Evolutionary conservation across 2,329 filamentous ascomycete species (phyloP).

Genomic region (Fusarium anthophilum): DNA sequence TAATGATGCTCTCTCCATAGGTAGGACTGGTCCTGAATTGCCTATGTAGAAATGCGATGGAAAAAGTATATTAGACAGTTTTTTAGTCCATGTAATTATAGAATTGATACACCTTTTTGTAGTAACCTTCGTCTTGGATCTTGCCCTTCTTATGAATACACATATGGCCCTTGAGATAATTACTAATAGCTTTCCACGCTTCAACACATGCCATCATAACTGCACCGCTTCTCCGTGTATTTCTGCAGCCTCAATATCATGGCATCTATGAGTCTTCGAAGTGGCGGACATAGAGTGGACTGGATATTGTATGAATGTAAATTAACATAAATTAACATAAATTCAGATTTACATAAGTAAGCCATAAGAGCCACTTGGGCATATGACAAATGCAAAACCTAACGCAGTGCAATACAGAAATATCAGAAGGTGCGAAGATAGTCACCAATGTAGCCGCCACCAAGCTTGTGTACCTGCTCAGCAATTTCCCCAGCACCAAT

Average conservation of each 20-base stretch:
- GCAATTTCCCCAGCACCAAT: too few relatives aligned
- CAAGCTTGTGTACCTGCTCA: too few relatives aligned
- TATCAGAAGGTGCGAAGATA: too few relatives aligned
- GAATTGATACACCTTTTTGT: not conserved
- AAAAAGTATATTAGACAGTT: too few relatives aligned
- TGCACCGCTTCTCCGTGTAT: not conserved
- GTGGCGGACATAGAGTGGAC: rapidly evolving
- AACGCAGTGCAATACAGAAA: too few relatives aligned
- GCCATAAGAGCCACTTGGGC: rapidly evolving
- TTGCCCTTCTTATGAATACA: not conserved
- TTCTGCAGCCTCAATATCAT: rapidly evolving
- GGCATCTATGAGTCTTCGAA: too few relatives aligned
- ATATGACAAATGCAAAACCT: too few relatives aligned
- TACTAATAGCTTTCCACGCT: not conserved
- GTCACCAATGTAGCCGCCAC: too few relatives aligned
- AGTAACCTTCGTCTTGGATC: not conserved
- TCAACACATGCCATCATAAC: rapidly evolving
- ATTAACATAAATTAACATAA: too few relatives aligned
- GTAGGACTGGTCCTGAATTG: rapidly evolving
- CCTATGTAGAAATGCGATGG: rapidly evolving
- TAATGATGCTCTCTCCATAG: not conserved
- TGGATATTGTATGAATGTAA: rapidly evolving
- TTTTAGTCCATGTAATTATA: not conserved
- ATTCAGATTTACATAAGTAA: too few relatives aligned
- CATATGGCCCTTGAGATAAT: not conserved